Percentiles rank a stretch among this genome's conserved stretches.
Conservation (phyloP, 1,284 basidiomycete species). For the Cryptococcus maquisensis region DNA sequence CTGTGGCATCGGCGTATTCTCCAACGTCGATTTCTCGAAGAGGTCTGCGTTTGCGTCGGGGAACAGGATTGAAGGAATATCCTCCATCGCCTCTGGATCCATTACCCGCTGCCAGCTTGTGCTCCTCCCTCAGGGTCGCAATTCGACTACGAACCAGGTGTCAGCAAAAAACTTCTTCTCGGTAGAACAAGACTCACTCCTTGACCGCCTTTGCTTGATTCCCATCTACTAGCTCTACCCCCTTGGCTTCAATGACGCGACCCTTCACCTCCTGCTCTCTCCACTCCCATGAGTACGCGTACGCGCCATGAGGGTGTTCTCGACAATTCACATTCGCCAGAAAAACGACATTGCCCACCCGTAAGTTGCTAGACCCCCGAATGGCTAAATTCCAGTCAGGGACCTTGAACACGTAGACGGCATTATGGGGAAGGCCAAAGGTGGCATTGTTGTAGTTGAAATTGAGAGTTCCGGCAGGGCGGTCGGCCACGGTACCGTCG, state of each 20-base stretch:
- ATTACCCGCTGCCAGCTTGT: too few species aligned
- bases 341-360: slow-evolving; percentile 22
- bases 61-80: too few species aligned
- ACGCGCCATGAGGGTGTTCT: slow-evolving; percentile 9
- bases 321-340: slow-evolving; percentile 22
- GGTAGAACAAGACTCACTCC: slow-evolving; percentile 15
- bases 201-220: slow-evolving; percentile 20
- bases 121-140: slow-evolving; percentile 6
- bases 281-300: slow-evolving; percentile 30
- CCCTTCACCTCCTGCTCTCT: slow-evolving; percentile 11
- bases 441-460: slow-evolving; percentile 28
- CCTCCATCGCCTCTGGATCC: too few species aligned
- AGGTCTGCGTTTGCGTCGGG: too few species aligned
- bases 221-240: slow-evolving; percentile 13
- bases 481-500: slow-evolving; percentile 27
- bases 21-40: too few species aligned
- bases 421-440: slow-evolving; percentile 9
- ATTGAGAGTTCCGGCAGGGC: not conserved
- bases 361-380: slow-evolving; percentile 3
- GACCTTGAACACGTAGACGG: slow-evolving; percentile 19
- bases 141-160: slow-evolving; percentile 9
- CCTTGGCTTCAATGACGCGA: not conserved
- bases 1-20: not conserved
- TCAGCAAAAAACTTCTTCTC: not conserved
- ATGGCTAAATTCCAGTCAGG: slow-evolving; percentile 1